Evolutionary conservation across 805 yeast species (phyloP), one percentile per base, ranked within the genome.

Genomic region (Tetrapisispora arboricola): DNA sequence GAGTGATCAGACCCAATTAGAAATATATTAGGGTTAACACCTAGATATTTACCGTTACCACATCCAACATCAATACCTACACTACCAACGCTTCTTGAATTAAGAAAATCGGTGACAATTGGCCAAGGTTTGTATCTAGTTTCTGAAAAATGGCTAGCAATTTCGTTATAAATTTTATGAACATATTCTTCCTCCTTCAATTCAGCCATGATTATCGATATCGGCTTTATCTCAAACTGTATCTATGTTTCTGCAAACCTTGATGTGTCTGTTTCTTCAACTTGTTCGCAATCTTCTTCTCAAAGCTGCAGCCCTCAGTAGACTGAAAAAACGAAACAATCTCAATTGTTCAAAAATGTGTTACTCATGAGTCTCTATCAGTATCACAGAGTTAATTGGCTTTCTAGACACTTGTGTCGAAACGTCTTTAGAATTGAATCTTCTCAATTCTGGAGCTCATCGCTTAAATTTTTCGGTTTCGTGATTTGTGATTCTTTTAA

Each of bases 101-200:
- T 55, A 34, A 92, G 62, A 55, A 82, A 92, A 44, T 70, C 60
- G 39, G 84, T 84, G 20, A 92, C 98, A 17, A 87, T 78, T 7
- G 97, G 97, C 98, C 98, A 92, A 21, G 97, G 96, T 66, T 68
- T 90, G 64, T 88, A 92, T 36, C 98, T 63, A 0, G 98, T 92
- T 50, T 81, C 81, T 2, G 97, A 88, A 60, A 92, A 92, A 59
- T 92, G 98, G 9, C 79, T 51, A 0, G 98, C 97, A 22, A 92
- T 92, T 44, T 83, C 84, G 55, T 92, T 84, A 65, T 92, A 92
- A 10, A 92, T 95, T n/a, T 75, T 73, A 60, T 92, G 98, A 1
- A 92, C 98, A 54, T 75, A 80, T 38, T 71, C 71, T 36, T 79
- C 76, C 55, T 92, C 98, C 58, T 78, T 81, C 10, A 55, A 49